phyloP scores from a whole-genome alignment of 2,329 filamentous ascomycete genomes.

The Aspergillus sp. region DNA sequence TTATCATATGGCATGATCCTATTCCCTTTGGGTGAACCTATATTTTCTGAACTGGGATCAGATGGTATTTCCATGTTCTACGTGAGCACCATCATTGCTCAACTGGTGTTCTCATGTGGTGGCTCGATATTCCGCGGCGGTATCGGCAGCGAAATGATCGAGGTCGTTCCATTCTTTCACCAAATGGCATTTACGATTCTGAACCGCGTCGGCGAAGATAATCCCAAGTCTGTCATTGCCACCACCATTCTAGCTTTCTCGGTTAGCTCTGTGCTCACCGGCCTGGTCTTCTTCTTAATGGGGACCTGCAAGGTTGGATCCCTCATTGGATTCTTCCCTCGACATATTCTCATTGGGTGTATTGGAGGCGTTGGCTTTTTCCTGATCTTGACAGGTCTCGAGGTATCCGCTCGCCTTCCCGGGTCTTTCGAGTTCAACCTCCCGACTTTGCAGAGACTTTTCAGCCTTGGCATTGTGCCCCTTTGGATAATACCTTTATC shows the following conservation, averaged over 20 bases:
- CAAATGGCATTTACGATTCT: constrained; percentile 95
- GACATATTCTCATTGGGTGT: constrained; percentile 94
- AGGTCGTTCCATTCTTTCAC: constrained; percentile 98
- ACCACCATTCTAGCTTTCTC: constrained; percentile 94
- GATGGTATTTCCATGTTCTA: constrained; percentile 99
- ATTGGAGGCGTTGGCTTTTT: constrained; percentile 98
- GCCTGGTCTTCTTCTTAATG: constrained; percentile 88
- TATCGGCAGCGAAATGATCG: constrained; percentile 95
- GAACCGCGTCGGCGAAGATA: constrained; percentile 73
- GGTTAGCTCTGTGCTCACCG: constrained; percentile 87
- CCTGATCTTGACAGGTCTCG: constrained; percentile 85
- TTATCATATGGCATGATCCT: constrained; percentile 96
- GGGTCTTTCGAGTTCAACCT: constrained; percentile 83
- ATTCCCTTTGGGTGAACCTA: constrained; percentile 84
- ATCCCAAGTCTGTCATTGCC: constrained; percentile 84
- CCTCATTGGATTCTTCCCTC: constrained; percentile 93
- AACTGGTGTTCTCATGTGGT: constrained; percentile 82
- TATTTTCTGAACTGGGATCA: constrained; percentile 84
- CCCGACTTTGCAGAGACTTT: constrained; percentile 74
- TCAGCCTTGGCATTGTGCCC: constrained; percentile 72
- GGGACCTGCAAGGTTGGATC: constrained; percentile 86
- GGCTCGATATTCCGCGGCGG: constrained; percentile 89
- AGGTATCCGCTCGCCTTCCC: constrained; percentile 87
- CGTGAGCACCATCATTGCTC: constrained; percentile 93
- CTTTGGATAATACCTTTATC: constrained; percentile 82